These are phyloP conservation scores for Talaromyces sp. DNA, from an alignment of 2,329 filamentous ascomycete species.

Conservation along the genomic window DNA sequence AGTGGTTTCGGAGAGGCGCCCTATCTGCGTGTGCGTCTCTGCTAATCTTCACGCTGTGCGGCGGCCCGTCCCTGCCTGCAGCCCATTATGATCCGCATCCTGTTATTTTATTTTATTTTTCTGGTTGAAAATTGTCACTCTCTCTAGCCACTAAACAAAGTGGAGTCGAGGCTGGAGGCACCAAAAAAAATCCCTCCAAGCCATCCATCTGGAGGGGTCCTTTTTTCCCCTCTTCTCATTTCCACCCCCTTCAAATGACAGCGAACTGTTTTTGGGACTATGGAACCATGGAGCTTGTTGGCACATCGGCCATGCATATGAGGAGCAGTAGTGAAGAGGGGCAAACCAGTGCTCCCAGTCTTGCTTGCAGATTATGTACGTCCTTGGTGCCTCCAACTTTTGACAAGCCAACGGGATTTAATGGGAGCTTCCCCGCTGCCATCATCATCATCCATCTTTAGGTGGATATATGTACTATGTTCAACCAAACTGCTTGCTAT, in stretches of 20 bases:
- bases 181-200: slow-evolving; percentile 1
- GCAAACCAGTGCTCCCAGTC: background rate
- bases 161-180: background rate
- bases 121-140: background rate
- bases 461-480: background rate
- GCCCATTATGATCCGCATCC: slow-evolving; percentile 37
- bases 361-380: background rate
- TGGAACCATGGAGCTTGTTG: background rate
- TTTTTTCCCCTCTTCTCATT: slow-evolving; percentile 1
- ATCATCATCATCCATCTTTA: no score
- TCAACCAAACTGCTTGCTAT: slow-evolving; percentile 7
- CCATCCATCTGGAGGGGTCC: slow-evolving; percentile 26
- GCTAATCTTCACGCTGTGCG: slow-evolving; percentile 32
- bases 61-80: slow-evolving; percentile 42
- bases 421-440: background rate
- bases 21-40: slow-evolving; percentile 25
- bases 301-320: background rate
- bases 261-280: background rate
- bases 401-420: background rate
- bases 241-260: background rate
- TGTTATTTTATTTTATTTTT: slow-evolving; percentile 22
- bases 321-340: no score
- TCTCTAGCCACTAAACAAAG: background rate
- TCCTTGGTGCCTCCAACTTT: no score
- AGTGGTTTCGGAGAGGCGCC: slow-evolving; percentile 35